Base-by-base conservation (phyloP, 129 eudicot genomes). In the Erigeron canadensis region DNA sequence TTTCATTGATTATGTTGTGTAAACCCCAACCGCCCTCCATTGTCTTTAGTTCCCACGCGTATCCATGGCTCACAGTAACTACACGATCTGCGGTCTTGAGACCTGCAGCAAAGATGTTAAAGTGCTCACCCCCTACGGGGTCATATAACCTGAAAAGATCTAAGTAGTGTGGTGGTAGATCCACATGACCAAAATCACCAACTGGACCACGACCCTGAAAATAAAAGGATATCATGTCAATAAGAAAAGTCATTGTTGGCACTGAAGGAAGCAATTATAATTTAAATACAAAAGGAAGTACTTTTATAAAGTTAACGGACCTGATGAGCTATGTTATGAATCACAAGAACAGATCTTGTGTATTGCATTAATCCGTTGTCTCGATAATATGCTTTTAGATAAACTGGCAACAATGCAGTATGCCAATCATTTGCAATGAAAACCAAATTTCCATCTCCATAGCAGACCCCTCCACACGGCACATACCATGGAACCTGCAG, bases 391-490 rank as follows among this genome's bases (percentile, higher is more conserved):
- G 98, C 96, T 60, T 93, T 93, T 10, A 93, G 82, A 71, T 93
- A 93, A 40, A 93, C 98, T 0, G 96, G 96, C 76, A 93, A 76
- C 51, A 93, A 77, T 10, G 98, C 98, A 38, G 98, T 93, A 72
- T 93, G 98, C 98, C 98, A 93, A 58, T 93, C 98, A 66, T 93
- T 93, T 67, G 98, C 98, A 75, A 93, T 75, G 67, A 93, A 93
- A 51, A 81, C 98, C 79, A 93, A 84, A 79, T 93, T 93, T 72
- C 96, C 98, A 74, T 93, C 98, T 70, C 98, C 98, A 44, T 93
- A 93, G 86, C 98, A 87, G 74, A 82, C 82, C 44, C 96, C 98
- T 40, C 96, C 98, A 75, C 98, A 93, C 28, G 98, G 96, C 10
- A 93, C 95, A 28, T 89, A 68, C 96, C 96, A 93, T 23, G 96